Percentiles rank a stretch among this genome's conserved stretches.
Conservation (phyloP, 2,329 filamentous ascomycete species). For the Mollisia scopiformis region DNA sequence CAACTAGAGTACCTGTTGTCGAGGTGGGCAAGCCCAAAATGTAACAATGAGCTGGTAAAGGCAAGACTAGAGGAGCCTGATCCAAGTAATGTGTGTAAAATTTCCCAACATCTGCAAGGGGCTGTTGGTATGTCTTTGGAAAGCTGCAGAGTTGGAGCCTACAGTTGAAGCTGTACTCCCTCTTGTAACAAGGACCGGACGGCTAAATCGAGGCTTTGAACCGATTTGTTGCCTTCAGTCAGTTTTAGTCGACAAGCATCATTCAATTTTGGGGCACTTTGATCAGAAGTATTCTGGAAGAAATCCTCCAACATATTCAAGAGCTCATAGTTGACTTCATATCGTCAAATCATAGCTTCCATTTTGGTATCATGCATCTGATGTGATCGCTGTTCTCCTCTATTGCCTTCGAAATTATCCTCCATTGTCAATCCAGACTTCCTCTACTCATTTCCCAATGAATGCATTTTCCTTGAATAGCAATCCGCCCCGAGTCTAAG, state of each 20-base stretch:
- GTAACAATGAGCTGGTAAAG: neutral
- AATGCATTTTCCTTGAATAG: neutral
- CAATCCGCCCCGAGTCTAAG: neutral
- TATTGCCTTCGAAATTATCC: neutral
- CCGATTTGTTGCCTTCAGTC: no score
- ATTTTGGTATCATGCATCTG: neutral
- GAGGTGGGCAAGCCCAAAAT: neutral
- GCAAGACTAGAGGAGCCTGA: neutral
- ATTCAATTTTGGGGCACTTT: no score
- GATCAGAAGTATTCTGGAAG: no score
- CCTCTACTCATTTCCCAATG: neutral
- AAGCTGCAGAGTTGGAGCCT: neutral
- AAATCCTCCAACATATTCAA: no score
- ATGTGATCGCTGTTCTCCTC: slow-evolving; percentile 3
- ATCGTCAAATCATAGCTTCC: neutral
- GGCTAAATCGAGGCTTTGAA: no score
- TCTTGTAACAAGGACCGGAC: neutral
- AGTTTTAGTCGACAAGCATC: no score
- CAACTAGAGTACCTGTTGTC: neutral
- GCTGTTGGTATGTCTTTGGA: neutral
- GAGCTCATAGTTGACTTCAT: neutral
- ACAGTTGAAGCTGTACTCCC: neutral
- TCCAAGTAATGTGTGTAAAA: neutral
- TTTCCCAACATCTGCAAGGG: neutral
- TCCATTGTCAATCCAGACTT: neutral